phyloP scores from a whole-genome alignment of 2,329 filamentous ascomycete species.

The Exophiala sp. region DNA sequence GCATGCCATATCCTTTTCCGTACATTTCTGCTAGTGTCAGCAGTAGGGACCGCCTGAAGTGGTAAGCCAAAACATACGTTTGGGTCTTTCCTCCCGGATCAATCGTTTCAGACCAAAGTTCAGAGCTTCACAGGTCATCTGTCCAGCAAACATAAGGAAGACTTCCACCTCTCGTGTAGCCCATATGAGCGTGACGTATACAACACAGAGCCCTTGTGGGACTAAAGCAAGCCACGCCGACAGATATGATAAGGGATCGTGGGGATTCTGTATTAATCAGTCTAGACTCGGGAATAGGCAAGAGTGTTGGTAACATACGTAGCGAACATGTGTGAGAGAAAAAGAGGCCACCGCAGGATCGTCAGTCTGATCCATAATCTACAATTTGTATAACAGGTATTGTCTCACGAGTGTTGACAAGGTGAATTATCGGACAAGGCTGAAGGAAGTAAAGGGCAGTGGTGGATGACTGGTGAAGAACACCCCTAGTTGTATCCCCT shows the following conservation, averaged over 20 bases:
- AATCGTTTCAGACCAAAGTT: constrained; percentile 86
- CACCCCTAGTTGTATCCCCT: background rate
- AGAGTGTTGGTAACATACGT: constrained; percentile 58
- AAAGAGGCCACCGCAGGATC: constrained; percentile 69
- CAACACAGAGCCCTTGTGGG: constrained; percentile 82
- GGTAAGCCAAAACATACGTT: constrained; percentile 49
- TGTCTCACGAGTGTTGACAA: too few species aligned
- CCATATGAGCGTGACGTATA: constrained; percentile 86
- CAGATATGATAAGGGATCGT: constrained; percentile 74
- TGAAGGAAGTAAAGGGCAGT: background rate
- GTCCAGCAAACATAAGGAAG: constrained; percentile 80
- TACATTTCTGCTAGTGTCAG: constrained; percentile 53
- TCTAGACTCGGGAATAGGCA: background rate
- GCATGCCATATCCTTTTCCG: constrained; percentile 96
- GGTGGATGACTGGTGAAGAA: background rate
- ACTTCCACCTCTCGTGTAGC: constrained; percentile 87
- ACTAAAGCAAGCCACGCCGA: constrained; percentile 93
- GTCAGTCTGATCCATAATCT: background rate
- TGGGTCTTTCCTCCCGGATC: constrained; percentile 86
- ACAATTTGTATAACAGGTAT: too few species aligned
- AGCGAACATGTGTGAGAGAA: constrained; percentile 92
- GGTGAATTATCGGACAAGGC: background rate
- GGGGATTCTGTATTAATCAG: constrained; percentile 60
- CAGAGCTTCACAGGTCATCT: constrained; percentile 82
- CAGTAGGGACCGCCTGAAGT: background rate